Conservation (phyloP, 179 eudicot species). For the Kewa caespitosa region DNA sequence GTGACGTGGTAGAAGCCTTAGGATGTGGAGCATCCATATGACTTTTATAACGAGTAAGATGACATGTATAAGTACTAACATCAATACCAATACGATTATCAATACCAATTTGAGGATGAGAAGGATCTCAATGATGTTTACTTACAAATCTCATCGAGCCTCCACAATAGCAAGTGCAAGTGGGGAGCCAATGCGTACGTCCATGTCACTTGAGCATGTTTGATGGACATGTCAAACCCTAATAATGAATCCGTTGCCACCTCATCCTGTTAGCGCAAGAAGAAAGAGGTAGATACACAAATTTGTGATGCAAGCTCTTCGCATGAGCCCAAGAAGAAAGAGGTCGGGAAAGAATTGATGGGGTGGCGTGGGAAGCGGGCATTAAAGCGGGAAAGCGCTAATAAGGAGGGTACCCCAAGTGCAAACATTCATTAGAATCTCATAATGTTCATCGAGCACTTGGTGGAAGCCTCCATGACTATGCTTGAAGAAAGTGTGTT, state of each 20-base stretch:
- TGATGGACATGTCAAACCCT: constrained; percentile 28
- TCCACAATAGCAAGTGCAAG: constrained; percentile 80
- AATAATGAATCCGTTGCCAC: constrained; percentile 47
- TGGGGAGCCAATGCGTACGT: constrained; percentile 91
- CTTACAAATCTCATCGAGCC: constrained; percentile 45
- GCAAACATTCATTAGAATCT: no score
- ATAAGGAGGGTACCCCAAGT: no score
- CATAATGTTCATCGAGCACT: no score
- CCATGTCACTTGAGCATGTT: constrained; percentile 77
- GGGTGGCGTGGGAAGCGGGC: constrained; percentile 95
- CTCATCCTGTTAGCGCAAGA: constrained; percentile 57
- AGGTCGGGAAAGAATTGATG: constrained; percentile 40
- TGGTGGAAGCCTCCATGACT: no score
- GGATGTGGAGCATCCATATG: constrained; percentile 52
- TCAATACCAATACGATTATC: constrained; percentile 45
- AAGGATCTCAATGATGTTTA: constrained; percentile 63
- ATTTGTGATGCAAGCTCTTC: constrained; percentile 52
- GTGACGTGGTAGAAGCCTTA: constrained; percentile 87
- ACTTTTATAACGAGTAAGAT: constrained; percentile 44
- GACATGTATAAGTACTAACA: constrained; percentile 50
- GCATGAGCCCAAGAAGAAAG: constrained; percentile 60
- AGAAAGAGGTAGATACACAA: constrained; percentile 53
- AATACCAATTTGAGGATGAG: constrained; percentile 44
- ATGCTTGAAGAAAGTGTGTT: no score
- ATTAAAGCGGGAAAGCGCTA: constrained; percentile 83